These are phyloP conservation scores for Hyphodiscus hymeniophilus DNA, from an alignment of 495 filamentous ascomycete genomes.

Conservation along the genomic window DNA sequence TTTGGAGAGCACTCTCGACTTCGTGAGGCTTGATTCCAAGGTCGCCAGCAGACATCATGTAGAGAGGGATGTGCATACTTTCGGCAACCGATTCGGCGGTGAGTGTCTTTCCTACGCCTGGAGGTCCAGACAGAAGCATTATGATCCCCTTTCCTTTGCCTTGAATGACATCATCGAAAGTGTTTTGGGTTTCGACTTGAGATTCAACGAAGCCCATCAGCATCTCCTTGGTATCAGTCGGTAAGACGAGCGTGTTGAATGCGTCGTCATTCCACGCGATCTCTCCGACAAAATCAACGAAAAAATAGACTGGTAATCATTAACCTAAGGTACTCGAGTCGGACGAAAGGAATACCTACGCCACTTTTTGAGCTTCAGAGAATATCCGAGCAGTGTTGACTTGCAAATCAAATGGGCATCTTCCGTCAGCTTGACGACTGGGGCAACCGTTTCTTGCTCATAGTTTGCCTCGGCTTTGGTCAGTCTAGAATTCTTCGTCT, in stretches of 20 bases:
- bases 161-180: constrained; percentile 72
- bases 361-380: constrained; percentile 41
- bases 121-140: constrained; percentile 66
- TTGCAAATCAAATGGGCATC: constrained; percentile 10
- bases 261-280: constrained; percentile 75
- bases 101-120: constrained; percentile 79
- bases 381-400: constrained; percentile 14
- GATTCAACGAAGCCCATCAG: constrained; percentile 68
- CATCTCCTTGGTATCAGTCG: constrained; percentile 64
- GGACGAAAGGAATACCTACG: constrained; percentile 50
- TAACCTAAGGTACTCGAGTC: constrained; percentile 53
- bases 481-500: constrained; percentile 4
- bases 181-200: constrained; percentile 67
- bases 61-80: constrained; percentile 67
- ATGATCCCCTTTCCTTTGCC: constrained; percentile 71
- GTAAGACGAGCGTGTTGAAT: constrained; percentile 66
- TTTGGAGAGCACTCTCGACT: constrained; percentile 64
- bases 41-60: constrained; percentile 73
- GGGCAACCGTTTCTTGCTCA: neutral
- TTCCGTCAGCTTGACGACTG: neutral
- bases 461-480: constrained; percentile 1
- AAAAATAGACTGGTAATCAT: constrained; percentile 65
- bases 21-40: constrained; percentile 64
- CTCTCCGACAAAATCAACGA: constrained; percentile 69
- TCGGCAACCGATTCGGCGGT: constrained; percentile 82